phyloP scores from a whole-genome alignment of 257 asterid genomes.

The Fraxinus cuspidata region DNA sequence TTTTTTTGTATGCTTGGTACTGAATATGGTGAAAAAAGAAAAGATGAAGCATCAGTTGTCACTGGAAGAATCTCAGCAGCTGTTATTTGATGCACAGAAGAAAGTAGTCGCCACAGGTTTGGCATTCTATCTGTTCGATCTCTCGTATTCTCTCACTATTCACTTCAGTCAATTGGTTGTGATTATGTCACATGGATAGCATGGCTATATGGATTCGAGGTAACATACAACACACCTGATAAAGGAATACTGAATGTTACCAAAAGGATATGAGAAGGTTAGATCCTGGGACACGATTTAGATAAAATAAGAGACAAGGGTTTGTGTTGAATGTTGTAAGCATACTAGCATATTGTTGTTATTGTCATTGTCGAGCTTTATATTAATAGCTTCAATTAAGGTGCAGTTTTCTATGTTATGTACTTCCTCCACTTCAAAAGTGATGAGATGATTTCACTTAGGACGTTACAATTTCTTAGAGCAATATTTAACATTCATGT shows the following conservation, averaged over 20 bases:
- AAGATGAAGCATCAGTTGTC: no score
- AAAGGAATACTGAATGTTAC: not conserved
- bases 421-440: not conserved
- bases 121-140: not conserved
- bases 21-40: no score
- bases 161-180: not conserved
- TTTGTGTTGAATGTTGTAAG: not conserved
- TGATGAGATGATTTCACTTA: no score
- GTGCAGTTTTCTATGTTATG: not conserved
- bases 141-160: not conserved
- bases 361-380: not conserved
- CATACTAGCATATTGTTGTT: not conserved
- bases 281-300: no score
- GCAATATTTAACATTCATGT: not conserved
- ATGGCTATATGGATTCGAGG: not conserved
- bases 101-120: not conserved
- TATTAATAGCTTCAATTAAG: not conserved
- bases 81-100: not conserved
- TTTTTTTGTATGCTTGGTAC: not conserved
- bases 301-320: not conserved
- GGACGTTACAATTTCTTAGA: not conserved
- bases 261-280: not conserved
- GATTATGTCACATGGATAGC: not conserved
- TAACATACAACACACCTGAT: no score
- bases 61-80: no score